Evolutionary conservation across 257 asterid species (phyloP).

Genomic region (Jaltomata sinuosa): DNA sequence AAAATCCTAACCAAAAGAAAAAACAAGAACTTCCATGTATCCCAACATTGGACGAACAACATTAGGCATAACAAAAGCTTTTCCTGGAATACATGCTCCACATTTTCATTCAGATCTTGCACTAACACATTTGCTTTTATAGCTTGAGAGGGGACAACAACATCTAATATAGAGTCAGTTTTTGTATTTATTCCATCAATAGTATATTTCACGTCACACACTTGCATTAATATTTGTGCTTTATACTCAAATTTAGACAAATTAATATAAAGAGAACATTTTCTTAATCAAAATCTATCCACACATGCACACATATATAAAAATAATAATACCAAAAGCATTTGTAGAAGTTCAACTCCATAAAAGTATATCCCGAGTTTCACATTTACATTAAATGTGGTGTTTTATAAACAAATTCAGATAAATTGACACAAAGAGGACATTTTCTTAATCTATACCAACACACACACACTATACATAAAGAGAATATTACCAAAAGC

Average conservation of each 20-base stretch:
- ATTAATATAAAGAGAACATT: not conserved
- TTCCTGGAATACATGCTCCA: not conserved
- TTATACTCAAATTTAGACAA: not conserved
- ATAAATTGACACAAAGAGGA: not conserved
- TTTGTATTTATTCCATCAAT: not conserved
- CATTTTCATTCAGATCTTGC: not conserved
- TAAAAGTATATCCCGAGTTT: not conserved
- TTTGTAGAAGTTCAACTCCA: not conserved
- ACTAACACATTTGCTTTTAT: not conserved
- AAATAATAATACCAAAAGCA: not conserved
- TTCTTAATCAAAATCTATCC: not conserved
- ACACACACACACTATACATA: not conserved
- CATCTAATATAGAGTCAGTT: not conserved
- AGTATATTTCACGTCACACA: not conserved
- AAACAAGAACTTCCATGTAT: not conserved
- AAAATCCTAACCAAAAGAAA: not conserved
- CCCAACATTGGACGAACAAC: not conserved
- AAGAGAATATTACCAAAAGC: conserved; percentile 5
- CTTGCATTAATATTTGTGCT: not conserved
- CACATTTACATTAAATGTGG: not conserved
- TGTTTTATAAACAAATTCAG: not conserved
- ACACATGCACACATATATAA: not conserved
- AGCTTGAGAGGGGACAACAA: not conserved
- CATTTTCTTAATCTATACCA: not conserved
- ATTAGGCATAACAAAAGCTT: not conserved